These are phyloP conservation scores for Penicillium sp. DNA, from an alignment of 2,329 filamentous ascomycete genomes.

Conservation along the genomic window DNA sequence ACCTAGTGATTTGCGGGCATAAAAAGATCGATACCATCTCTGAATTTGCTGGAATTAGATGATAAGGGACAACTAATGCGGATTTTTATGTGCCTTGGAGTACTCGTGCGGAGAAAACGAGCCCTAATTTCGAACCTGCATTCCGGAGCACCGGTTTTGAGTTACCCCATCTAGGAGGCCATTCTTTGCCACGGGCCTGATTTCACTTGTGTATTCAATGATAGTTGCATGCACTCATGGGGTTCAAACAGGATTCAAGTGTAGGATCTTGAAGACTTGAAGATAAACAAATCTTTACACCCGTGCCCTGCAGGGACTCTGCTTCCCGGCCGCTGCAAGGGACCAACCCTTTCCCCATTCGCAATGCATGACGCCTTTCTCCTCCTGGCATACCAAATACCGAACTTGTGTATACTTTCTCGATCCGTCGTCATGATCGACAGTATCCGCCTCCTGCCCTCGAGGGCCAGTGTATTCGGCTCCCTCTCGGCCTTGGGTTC, in stretches of 20 bases:
- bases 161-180: conserved; percentile 5
- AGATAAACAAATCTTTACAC: not conserved
- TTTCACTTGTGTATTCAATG: not conserved
- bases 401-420: not conserved
- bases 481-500: not conserved
- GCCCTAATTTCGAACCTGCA: conserved; percentile 1
- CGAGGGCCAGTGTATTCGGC: not conserved
- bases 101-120: too few relatives aligned
- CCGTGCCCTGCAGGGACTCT: not conserved
- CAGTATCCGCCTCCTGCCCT: not conserved
- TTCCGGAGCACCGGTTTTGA: conserved; percentile 4
- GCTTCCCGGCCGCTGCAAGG: conserved; percentile 5
- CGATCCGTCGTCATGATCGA: conserved; percentile 2
- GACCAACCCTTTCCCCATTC: not conserved
- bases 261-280: not conserved
- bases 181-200: not conserved
- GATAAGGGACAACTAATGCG: too few relatives aligned
- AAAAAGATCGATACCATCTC: conserved; percentile 2
- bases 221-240: not conserved
- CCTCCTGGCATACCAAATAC: conserved; percentile 3
- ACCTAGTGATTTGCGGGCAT: not conserved
- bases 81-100: not conserved
- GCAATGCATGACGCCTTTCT: not conserved
- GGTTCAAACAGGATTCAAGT: too few relatives aligned
- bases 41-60: not conserved